Evolutionary conservation across 257 asterid species (phyloP).

Genomic region (Nicotiana obtusifolia): DNA sequence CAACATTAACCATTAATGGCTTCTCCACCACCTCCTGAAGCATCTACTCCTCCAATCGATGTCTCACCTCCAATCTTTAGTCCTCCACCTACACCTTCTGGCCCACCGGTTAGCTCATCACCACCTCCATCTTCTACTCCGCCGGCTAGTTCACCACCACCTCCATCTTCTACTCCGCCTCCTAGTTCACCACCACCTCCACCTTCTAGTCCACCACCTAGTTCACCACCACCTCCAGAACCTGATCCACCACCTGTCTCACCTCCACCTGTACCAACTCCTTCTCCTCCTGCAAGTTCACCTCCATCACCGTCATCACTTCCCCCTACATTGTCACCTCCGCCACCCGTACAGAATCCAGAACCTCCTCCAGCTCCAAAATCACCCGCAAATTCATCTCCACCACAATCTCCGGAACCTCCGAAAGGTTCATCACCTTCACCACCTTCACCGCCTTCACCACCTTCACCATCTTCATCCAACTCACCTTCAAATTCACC

Average conservation of each 20-base stretch:
- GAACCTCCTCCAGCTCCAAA: constrained; percentile 19
- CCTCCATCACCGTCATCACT: constrained; percentile 21
- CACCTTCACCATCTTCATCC: constrained; percentile 35
- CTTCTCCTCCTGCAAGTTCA: constrained; percentile 12
- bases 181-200: constrained; percentile 6
- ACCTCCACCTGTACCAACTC: constrained; percentile 20
- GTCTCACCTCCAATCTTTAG: constrained; percentile 12
- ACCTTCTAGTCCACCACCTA: neutral
- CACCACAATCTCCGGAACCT: constrained; percentile 26
- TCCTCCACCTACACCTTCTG: constrained; percentile 14
- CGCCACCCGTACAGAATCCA: constrained; percentile 26
- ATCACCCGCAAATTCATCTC: constrained; percentile 12
- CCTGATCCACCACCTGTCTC: constrained; percentile 26
- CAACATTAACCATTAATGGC: constrained; percentile 13
- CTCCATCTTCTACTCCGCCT: constrained; percentile 16
- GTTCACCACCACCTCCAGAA: constrained; percentile 17
- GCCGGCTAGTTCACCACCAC: constrained; percentile 15
- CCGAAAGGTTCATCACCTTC: constrained; percentile 38
- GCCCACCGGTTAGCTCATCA: constrained; percentile 9
- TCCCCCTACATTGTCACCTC: constrained; percentile 27
- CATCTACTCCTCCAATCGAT: constrained; percentile 8
- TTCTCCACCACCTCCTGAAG: constrained; percentile 14
- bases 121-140: constrained; percentile 13
- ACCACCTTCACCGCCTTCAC: constrained; percentile 25
- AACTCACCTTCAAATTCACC: neutral